Evolutionary conservation across 192 early-diverging fungal species (phyloP), one percentile per base, ranked within the genome.

Genomic region (Mortierella alpina): DNA sequence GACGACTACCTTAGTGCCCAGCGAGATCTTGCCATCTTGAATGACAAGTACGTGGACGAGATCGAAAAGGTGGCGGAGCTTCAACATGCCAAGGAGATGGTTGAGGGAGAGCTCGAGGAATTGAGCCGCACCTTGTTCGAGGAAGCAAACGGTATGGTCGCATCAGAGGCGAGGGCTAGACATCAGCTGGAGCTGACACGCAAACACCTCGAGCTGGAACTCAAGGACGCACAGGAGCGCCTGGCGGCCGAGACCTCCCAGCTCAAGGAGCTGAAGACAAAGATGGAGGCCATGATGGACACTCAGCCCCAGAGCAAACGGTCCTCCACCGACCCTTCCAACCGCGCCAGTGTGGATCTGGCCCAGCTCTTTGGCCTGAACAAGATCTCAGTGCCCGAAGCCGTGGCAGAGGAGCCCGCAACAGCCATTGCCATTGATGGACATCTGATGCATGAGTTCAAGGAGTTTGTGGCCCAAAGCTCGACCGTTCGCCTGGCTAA

Each of bases 91-190:
- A 98, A 96, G 61, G 95, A 98, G 68, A 89, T 93, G 54, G 91
- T 99, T 4, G 95, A 98, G 79, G 92, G 90, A 9, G 98, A 99
- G 82, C 85, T 99, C 20, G 98, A 98, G 68, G 96, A 98, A 41
- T 84, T 99, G 48, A 96, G 94, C 18, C 88, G 91, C 42, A 88
- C 89, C 45, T 83, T 99, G 41, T 97, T 99, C 81, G 95, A 97
- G 72, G 95, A 98, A 78, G 98, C 98, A 0, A 98, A 99, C 72
- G 90, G 88, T 1, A 92, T 98, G 92, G 97, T 98, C 2, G 94
- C 94, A 0, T 86, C 86, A 17, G 95, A 97, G 78, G 93, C 93
- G 3, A 75, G 90, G 48, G 86, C 89, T 42, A 82, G 84, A 59
- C 71, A 89, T 66, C 82, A 91, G 52, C 83, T 84, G 48, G 86